These are phyloP conservation scores for Cyberlindnera americana DNA, from an alignment of 805 yeast species.

Conservation along the genomic window DNA sequence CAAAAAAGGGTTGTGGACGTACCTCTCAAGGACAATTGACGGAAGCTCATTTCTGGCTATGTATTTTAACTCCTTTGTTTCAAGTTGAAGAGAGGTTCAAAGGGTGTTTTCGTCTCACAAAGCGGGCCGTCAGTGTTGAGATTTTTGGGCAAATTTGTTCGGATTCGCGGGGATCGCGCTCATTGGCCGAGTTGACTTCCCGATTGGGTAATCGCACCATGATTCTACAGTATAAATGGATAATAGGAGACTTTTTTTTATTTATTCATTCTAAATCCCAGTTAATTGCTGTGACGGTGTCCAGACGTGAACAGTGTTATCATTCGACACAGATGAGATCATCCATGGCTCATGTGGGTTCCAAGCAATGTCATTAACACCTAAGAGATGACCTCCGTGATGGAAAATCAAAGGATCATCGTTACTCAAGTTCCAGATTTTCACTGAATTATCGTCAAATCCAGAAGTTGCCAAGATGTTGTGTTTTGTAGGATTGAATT, in stretches of 20 bases:
- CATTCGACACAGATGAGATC: slow-evolving; percentile 76
- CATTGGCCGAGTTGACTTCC: slow-evolving; percentile 14
- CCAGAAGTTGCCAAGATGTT: slow-evolving; percentile 61
- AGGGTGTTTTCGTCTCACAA: slow-evolving; percentile 5
- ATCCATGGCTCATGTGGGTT: slow-evolving; percentile 66
- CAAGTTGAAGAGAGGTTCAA: not conserved
- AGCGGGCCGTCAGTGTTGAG: not conserved
- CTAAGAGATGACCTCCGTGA: slow-evolving; percentile 87
- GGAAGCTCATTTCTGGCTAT: slow-evolving; percentile 21
- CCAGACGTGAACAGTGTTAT: slow-evolving; percentile 87
- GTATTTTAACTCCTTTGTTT: not conserved
- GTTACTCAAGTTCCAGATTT: slow-evolving; percentile 51
- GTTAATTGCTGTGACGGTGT: slow-evolving; percentile 41
- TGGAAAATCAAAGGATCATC: slow-evolving; percentile 45
- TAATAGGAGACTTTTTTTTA: not conserved
- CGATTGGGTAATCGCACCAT: slow-evolving; percentile 2
- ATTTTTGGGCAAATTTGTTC: slow-evolving; percentile 12
- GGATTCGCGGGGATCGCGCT: slow-evolving; percentile 5
- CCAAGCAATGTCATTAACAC: slow-evolving; percentile 84
- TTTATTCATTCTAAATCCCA: not conserved
- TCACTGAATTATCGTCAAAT: slow-evolving; percentile 60
- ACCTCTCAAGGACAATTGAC: slow-evolving; percentile 31
- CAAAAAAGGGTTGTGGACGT: too few species aligned
- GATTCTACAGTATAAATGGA: not conserved
- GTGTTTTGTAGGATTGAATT: slow-evolving; percentile 64